Conservation (phyloP, 202 grass and related monocot genomes). For the Cymbopogon flexuosus region DNA sequence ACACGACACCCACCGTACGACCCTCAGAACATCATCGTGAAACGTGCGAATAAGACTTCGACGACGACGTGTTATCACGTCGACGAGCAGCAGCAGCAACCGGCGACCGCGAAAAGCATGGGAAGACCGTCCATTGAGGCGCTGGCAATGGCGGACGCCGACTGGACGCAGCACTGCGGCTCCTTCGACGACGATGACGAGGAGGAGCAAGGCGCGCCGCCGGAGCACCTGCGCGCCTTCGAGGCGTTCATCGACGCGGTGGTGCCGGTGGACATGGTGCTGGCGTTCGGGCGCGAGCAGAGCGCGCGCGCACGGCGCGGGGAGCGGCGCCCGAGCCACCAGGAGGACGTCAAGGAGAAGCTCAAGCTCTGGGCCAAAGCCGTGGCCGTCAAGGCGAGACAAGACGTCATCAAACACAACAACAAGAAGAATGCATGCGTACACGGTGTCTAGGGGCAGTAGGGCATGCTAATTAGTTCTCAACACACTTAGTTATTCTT, state of each 20-base stretch:
- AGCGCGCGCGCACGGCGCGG: constrained; percentile 10
- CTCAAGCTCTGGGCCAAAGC: constrained; percentile 51
- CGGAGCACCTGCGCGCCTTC: constrained; percentile 38
- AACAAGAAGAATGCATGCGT: background rate
- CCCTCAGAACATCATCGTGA: background rate
- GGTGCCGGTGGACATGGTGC: constrained; percentile 36
- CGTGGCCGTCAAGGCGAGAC: background rate
- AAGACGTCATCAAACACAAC: background rate
- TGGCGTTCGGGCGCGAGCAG: constrained; percentile 26
- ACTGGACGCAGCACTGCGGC: background rate
- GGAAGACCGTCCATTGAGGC: constrained; percentile 33
- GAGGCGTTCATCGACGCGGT: constrained; percentile 45
- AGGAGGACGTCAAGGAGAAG: constrained; percentile 43
- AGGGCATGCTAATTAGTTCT: background rate
- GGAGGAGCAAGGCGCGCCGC: background rate
- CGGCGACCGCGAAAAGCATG: background rate
- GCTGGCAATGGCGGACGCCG: constrained; percentile 29
- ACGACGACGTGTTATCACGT: background rate
- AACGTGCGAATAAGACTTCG: background rate
- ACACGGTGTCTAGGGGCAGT: background rate
- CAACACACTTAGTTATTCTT: background rate
- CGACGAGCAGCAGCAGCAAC: background rate
- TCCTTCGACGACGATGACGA: background rate
- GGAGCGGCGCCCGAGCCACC: background rate
- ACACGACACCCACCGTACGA: background rate